Base-by-base conservation (phyloP, 139 green algal species). In the Chlorella ohadii region DNA sequence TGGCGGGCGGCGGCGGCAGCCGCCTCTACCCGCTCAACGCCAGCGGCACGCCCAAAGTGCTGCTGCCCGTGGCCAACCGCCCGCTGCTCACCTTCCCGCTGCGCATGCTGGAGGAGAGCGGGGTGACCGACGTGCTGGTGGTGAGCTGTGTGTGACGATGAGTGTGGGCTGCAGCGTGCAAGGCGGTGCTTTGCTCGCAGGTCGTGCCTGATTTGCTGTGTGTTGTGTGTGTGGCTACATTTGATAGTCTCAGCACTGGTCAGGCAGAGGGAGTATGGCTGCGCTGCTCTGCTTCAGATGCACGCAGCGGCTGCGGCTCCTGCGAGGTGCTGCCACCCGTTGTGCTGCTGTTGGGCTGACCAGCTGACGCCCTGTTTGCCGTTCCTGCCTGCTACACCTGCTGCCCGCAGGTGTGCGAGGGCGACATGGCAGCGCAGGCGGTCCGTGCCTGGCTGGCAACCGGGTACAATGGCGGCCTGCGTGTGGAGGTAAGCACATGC, bases 41-140 rank as follows among this genome's bases (percentile, higher is more conserved):
- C 38, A 78, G 78, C 12, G 86, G 84, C 77, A 89, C 63, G 0
- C 88, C 91, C 27, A 95, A 96, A 73, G 91, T 89, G n/a, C 81
- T 98, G 57, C 83, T 98, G 47, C 92, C 94, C 1, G 88, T 98
- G 1, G 92, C 84, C 71, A 95, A 95, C 84, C 87, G 86, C 36
- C 90, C 94, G 20, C 87, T 98, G 34, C 87, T 98, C 36, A 92
- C 79, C 27, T 98, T 95, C 80, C 89, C 94, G 16, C 82, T 98
- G 66, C 77, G 84, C 6, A 84, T 86, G 23, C 77, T 97, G 25
- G 88, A 91, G 51, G 86, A 95, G 65, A 91, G 85, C 38, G 94
- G 93, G 34, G 72, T 97, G 20, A 85, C 83, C n/a, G 86, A 90
- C 44, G 92, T 92, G 31, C 84, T 95, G 20, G 90, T 98, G 91